These are phyloP conservation scores for Trametes versicolor DNA, from an alignment of 1,284 basidiomycete species.

Conservation along the genomic window DNA sequence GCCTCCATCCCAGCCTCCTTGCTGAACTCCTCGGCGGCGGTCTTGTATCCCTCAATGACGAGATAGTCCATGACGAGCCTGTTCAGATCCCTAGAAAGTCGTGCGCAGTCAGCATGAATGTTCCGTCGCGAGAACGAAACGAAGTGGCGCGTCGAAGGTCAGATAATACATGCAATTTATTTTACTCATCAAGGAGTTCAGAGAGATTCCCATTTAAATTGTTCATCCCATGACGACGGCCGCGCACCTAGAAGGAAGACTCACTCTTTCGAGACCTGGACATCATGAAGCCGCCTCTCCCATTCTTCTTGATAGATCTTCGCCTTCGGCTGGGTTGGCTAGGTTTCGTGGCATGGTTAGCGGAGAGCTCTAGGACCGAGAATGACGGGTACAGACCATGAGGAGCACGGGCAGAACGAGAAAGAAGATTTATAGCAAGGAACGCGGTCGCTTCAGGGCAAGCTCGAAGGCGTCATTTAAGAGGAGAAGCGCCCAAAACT, in stretches of 20 bases:
- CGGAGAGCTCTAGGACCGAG: conserved; percentile 8
- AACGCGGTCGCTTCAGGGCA: conserved; percentile 43
- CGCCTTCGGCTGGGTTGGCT: conserved; percentile 55
- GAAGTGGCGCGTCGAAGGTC: conserved; percentile 47
- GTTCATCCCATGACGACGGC: conserved; percentile 59
- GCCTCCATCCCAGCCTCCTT: conserved; percentile 84
- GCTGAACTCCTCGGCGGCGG: conserved; percentile 94
- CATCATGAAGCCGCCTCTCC: conserved; percentile 78
- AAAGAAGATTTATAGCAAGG: conserved; percentile 43
- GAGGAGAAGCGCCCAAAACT: neutral
- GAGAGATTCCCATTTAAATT: conserved; percentile 89
- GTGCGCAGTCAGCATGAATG: conserved; percentile 45
- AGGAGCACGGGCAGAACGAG: conserved; percentile 29
- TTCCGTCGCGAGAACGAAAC: conserved; percentile 39
- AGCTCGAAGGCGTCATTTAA: conserved; percentile 22
- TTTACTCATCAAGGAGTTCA: conserved; percentile 72
- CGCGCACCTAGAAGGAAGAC: conserved; percentile 43
- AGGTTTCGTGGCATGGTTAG: conserved; percentile 19
- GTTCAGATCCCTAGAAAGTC: conserved; percentile 82
- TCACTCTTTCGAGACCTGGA: conserved; percentile 82
- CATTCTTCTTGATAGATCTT: conserved; percentile 77
- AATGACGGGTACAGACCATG: conserved; percentile 43
- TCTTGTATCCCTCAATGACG: conserved; percentile 96
- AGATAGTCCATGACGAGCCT: conserved; percentile 98
- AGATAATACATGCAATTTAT: conserved; percentile 85